Conservation (phyloP, 495 filamentous ascomycete species). For the Hyaloscypha finlandica region DNA sequence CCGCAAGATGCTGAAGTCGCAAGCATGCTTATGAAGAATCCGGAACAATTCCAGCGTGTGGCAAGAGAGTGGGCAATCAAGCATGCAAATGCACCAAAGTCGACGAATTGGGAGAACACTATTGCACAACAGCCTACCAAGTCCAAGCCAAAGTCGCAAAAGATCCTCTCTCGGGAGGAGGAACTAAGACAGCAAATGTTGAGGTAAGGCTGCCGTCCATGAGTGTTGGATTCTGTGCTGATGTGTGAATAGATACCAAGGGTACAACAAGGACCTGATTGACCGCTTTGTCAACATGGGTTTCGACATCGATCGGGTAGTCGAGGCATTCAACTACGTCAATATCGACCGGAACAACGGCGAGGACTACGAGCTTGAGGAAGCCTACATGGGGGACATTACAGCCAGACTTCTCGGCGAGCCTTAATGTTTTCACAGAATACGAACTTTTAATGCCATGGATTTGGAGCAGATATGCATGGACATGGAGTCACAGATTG, state of each 20-base stretch:
- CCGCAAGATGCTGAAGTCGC: slow-evolving; percentile 97
- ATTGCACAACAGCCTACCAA: slow-evolving; percentile 1
- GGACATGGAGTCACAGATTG: slow-evolving; percentile 10
- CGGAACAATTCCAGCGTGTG: slow-evolving; percentile 75
- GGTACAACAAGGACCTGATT: slow-evolving; percentile 84
- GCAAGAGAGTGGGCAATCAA: slow-evolving; percentile 89
- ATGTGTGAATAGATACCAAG: slow-evolving; percentile 66
- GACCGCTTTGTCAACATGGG: slow-evolving; percentile 93
- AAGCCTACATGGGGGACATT: slow-evolving; percentile 86
- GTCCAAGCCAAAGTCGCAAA: slow-evolving; percentile 24
- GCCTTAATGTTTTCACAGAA: slow-evolving; percentile 39
- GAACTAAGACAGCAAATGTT: slow-evolving; percentile 20
- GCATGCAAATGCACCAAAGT: slow-evolving; percentile 76
- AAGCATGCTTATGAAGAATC: slow-evolving; percentile 79
- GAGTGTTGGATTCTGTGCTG: not conserved
- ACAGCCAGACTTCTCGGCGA: slow-evolving; percentile 84
- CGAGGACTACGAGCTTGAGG: slow-evolving; percentile 80
- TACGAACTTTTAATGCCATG: not conserved
- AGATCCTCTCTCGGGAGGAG: slow-evolving; percentile 37
- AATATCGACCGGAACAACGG: slow-evolving; percentile 77
- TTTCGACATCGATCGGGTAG: slow-evolving; percentile 86
- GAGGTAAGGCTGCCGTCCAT: slow-evolving; percentile 7
- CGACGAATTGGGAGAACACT: slow-evolving; percentile 31
- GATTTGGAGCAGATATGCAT: slow-evolving; percentile 1
- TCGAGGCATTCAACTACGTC: slow-evolving; percentile 78